Evolutionary conservation across 2,329 filamentous ascomycete genomes (phyloP), one percentile per base, ranked within the genome.

Genomic region (Cladophialophora immunda): DNA sequence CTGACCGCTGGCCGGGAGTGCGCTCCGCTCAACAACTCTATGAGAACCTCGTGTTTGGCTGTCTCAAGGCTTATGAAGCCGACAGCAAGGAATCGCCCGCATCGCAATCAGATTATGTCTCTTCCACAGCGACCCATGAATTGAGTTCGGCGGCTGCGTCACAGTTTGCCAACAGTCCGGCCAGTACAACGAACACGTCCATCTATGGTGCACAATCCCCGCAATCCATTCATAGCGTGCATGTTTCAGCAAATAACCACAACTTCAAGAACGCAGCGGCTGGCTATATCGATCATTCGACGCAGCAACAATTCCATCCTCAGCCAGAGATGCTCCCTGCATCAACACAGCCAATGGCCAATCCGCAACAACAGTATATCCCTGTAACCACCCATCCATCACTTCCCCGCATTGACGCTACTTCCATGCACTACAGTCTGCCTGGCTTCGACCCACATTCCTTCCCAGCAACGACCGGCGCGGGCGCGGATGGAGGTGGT

Each of bases 1-100:
- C 92, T 0, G 91, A 94, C 74, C 86, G 94, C 67, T 98, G 95
- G 95, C 95, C 95, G 0, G 95, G 94, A 11, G 93, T 94, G 1
- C 87, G 89, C 45, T 91, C 93, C 17, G 93, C 94, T 2, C 89
- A 92, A 9, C 88, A 95, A 72, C 86, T 98, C 13, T 98, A 97
- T 76, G 85, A 87, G n/a, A 93, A 92, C 70, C 87, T 99, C 58
- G 90, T 94, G 56, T 88, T 87, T 65, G 93, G 94, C 13, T 97
- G 94, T 74, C 83, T 98, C 74, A 93, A 92, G 76, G 93, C 93
- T 73, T 99, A 97, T 78, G 90, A 94, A 69, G 86, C 82, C 7
- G 83, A 84, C 27, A 62, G 22, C 52, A 69, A 69, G 36, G 69
- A 69, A 55, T 81, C 80, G 19, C 80, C 79, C 32, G 72, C 73